Evolutionary conservation across 495 filamentous ascomycete genomes (phyloP), one percentile per base, ranked within the genome.

Genomic region (Aspergillus campestris): DNA sequence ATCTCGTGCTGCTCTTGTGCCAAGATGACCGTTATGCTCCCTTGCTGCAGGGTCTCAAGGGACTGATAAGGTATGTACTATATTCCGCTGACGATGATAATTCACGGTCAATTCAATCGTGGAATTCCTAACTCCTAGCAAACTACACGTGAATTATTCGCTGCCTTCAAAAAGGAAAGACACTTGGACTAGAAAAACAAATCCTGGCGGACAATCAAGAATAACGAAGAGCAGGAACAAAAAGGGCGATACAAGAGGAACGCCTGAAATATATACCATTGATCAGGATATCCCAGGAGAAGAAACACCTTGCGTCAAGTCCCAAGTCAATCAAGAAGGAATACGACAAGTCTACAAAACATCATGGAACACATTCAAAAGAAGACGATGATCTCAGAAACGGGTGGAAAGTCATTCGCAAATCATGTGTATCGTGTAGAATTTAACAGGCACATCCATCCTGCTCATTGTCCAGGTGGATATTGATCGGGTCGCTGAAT

Each of bases 401-500:
- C 24, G 24, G 28, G 28, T 36, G 30, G 38, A 37, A 36, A 11
- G 44, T 42, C 12, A 18, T 48, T 38, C n/a, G 32, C 40, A 53
- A 53, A 45, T 56, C 56, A 64, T 51, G 51, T 56, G 50, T 49
- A 59, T 59, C 45, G 46, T 42, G 44, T 38, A 55, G 56, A 48
- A 62, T 64, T 72, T 58, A 98, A 71, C 92, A 98, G 53, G 89
- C 80, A 66, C 92, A 99, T 37, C 92, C 89, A 59, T 92, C 86
- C 47, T 82, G 79, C 44, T 94, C 88, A 60, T 85, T 86, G 67
- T 94, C 88, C 47, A 95, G 79, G 67, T 94, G 85, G 61, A 97
- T 95, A 65, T 95, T 91, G 70, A 97, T 96, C 33, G 92, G 91
- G 60, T 96, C 94, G 47, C 87, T 86, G 69, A 94, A 96, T 62